These are phyloP conservation scores for Schizopora paradoxa DNA, from an alignment of 1,284 basidiomycete species.

Conservation along the genomic window DNA sequence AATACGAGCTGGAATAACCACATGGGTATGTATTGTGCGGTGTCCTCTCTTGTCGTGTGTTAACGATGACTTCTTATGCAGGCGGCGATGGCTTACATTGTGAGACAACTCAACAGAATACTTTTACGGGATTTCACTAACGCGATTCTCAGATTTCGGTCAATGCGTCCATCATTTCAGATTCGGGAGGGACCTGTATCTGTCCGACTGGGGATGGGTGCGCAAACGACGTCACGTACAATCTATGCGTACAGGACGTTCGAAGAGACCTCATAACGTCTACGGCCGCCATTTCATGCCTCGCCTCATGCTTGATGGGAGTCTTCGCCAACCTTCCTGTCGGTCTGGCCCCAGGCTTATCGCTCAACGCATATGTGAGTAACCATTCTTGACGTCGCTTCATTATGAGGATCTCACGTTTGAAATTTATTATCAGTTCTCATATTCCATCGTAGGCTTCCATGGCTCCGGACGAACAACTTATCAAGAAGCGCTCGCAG, in stretches of 20 bases:
- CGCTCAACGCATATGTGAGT: conserved; percentile 32
- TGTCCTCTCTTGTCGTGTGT: conserved; percentile 1
- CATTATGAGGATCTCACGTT: neutral
- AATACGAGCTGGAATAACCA: conserved; percentile 33
- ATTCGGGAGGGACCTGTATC: conserved; percentile 40
- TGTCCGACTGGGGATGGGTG: conserved; percentile 23
- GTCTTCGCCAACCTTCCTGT: conserved; percentile 41
- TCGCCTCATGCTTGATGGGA: conserved; percentile 39
- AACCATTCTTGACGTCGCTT: too few species aligned
- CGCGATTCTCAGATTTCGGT: conserved; percentile 29
- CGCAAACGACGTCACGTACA: conserved; percentile 31
- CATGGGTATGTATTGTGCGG: conserved; percentile 23
- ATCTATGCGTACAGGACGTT: conserved; percentile 31
- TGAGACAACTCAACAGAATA: too few species aligned
- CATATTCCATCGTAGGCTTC: conserved; percentile 41
- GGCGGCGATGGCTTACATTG: conserved; percentile 1
- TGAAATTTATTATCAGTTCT: conserved; percentile 25
- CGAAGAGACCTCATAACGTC: conserved; percentile 28
- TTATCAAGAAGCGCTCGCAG: conserved; percentile 41
- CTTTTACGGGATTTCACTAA: conserved; percentile 23
- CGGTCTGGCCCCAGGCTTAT: conserved; percentile 27
- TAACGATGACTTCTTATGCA: conserved; percentile 1
- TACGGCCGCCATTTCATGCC: conserved; percentile 37
- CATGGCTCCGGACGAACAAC: conserved; percentile 37
- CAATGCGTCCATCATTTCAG: conserved; percentile 35